Evolutionary conservation across 2,329 filamentous ascomycete species (phyloP), one percentile per base, ranked within the genome.

Genomic region (Fusarium vanettenii): DNA sequence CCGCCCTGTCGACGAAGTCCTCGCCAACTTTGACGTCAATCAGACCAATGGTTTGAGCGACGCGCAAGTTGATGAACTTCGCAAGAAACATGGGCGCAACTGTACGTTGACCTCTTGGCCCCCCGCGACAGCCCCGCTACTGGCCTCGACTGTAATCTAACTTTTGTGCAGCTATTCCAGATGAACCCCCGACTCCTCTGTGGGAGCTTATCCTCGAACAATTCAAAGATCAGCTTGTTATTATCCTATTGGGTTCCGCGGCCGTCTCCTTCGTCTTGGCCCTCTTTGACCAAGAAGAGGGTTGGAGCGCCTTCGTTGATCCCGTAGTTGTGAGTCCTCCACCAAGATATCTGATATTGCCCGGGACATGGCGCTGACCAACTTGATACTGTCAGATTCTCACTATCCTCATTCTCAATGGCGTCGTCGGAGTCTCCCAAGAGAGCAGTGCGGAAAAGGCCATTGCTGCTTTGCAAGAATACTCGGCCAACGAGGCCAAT

Each of bases 401-500:
- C 75, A 98, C 96, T 29, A 99, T 99, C 81, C 89, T 99, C 55
- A 93, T 99, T 74, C 92, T 99, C 79, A 99, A 99, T 85, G 94
- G 97, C 71, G 93, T 99, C 77, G 97, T 99, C 74, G 97, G 97
- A 82, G 97, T 99, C 31, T 98, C 96, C 66, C 97, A 99, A 88
- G 97, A 99, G 88, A 98, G 94, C 85, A 98, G 95, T 81, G 97
- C 97, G 76, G 97, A 99, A 84, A 98, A 98, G 87, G 97, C 97
- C 61, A 99, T 99, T 82, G 95, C 97, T 29, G 97, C 97, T 52
- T 90, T 99, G 67, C 97, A 99, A 85, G 96, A 99, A 89, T 99
- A 99, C 86, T 98, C 96, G 33, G 97, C 97, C 80, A 99, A 98
- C 85, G 95, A 98, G 84, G 96, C 97, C 78, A 99, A 96, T 82